Base-by-base conservation (phyloP, 2,329 filamentous ascomycete species). In the Ceratocystis papillata region DNA sequence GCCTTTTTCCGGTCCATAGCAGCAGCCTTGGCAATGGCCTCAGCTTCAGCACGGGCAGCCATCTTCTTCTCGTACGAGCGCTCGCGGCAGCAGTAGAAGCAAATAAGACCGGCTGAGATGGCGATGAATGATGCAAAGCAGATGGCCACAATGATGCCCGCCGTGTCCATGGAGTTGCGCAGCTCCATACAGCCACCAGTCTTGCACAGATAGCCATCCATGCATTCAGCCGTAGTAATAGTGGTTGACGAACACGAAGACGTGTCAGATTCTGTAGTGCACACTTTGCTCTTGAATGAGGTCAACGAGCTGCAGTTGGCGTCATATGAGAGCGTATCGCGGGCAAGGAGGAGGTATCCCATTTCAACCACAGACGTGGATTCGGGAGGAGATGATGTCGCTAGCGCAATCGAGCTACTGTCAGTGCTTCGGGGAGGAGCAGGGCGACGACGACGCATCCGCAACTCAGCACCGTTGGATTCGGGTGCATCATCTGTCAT, bases 11-110 rank as follows among this genome's bases (percentile, higher is more conserved):
- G 77, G 68, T 75, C 77, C 12, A 70, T 69, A 46, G 67, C 69
- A 62, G 78, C 76, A 70, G 78, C 78, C 72, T 79, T 78, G 62
- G 78, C 79, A 63, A 80, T 78, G 30, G 77, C 77, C n/a, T 77
- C 77, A 57, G 79, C 79, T 74, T 83, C 80, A 67, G 77, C 76
- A 69, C 77, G 77, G 67, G 77, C 77, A 65, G 73, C 73, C 44
- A 77, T 72, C 60, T 75, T 74, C 72, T 76, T 77, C 70, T 80
- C 76, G 70, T 75, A 69, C 72, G 73, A 73, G 70, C 77, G 75
- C 70, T 84, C 81, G 68, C 75, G 75, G 76, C 77, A 80, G 78
- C 80, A 83, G 69, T 79, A 75, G 76, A 79, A 79, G 71, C 78
- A 77, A 66, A 84, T 73, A 69, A 74, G 70, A 61, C 71, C 73